Conservation (phyloP, 257 asterid species). For the Coffea eugenioides region DNA sequence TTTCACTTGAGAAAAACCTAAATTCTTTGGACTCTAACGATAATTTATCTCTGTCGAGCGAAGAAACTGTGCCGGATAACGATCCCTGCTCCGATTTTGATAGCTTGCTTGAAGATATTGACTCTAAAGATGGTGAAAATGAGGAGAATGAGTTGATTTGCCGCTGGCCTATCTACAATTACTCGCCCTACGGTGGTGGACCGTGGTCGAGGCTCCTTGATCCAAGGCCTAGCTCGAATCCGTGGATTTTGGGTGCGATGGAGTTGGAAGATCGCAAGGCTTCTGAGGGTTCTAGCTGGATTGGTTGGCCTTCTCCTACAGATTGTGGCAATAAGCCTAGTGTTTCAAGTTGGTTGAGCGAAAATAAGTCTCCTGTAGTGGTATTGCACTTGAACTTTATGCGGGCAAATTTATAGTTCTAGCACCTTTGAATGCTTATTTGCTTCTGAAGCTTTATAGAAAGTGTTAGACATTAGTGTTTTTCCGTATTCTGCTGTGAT, state of each 20-base stretch:
- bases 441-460: background rate
- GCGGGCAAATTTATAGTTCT: background rate
- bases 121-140: slow-evolving; percentile 19
- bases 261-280: slow-evolving; percentile 19
- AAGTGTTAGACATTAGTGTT: background rate
- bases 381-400: slow-evolving; percentile 7
- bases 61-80: slow-evolving; percentile 5
- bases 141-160: slow-evolving; percentile 20
- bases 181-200: slow-evolving; percentile 26
- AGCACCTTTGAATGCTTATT: background rate
- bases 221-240: background rate
- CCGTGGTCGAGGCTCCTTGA: slow-evolving; percentile 29
- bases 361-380: slow-evolving; percentile 19
- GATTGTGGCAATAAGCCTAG: slow-evolving; percentile 15
- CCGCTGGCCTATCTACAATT: slow-evolving; percentile 8
- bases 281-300: slow-evolving; percentile 17
- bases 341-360: slow-evolving; percentile 8
- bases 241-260: slow-evolving; percentile 4
- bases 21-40: slow-evolving; percentile 8
- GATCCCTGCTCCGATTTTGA: slow-evolving; percentile 21
- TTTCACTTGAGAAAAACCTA: slow-evolving; percentile 14
- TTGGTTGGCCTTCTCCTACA: slow-evolving; percentile 12
- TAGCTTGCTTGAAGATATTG: slow-evolving; percentile 26
- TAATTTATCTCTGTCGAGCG: slow-evolving; percentile 23
- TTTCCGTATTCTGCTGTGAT: background rate